These are phyloP conservation scores for Trametes cubensis DNA, from an alignment of 768 basidiomycete species.

Conservation along the genomic window DNA sequence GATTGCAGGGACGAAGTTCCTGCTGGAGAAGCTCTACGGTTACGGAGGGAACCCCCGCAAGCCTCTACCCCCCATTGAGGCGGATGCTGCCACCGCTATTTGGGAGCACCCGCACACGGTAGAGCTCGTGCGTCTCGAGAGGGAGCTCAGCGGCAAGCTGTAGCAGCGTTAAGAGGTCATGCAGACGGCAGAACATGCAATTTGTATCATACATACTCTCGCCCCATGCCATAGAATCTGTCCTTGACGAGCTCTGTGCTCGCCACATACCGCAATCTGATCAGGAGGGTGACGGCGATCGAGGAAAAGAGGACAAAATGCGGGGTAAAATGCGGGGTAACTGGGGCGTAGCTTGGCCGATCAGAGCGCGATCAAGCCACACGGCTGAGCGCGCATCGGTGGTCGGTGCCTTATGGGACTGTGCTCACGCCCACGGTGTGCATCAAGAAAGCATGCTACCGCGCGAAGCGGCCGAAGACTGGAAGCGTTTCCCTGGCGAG, in stretches of 20 bases:
- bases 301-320: not conserved
- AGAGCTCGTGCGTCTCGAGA: constrained; percentile 64
- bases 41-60: constrained; percentile 79
- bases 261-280: not conserved
- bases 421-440: not conserved
- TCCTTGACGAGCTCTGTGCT: not conserved
- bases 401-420: constrained; percentile 1
- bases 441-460: constrained; percentile 5
- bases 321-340: constrained; percentile 17
- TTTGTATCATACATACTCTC: constrained; percentile 11
- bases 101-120: constrained; percentile 75
- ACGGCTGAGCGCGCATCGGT: not conserved
- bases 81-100: constrained; percentile 56
- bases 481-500: constrained; percentile 13
- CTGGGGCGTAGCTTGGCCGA: constrained; percentile 1
- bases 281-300: not conserved
- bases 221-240: not conserved
- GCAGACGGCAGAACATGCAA: not conserved
- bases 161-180: not conserved
- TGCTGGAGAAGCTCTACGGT: constrained; percentile 72
- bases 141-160: constrained; percentile 50
- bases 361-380: constrained; percentile 17
- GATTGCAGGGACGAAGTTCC: constrained; percentile 83
- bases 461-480: constrained; percentile 8
- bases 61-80: constrained; percentile 70